Evolutionary conservation across 2,329 filamentous ascomycete species (phyloP).

Genomic region (Venturia aucupariae): DNA sequence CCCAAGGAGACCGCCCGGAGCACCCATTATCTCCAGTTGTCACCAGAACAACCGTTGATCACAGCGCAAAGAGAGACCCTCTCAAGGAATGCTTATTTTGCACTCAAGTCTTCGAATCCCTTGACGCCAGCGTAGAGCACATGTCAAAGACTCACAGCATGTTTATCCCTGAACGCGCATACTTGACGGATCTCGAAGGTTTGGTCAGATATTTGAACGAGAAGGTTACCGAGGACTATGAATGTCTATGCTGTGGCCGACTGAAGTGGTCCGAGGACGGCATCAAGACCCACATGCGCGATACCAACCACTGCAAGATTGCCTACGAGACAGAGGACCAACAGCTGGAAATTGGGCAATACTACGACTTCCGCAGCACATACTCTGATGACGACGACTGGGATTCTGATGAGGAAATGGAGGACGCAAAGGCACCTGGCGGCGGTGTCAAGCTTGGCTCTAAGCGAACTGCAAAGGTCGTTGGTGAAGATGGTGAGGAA

Average conservation of each 20-base stretch:
- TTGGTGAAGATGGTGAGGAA: slow-evolving; percentile 38
- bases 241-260: slow-evolving; percentile 85
- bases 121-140: slow-evolving; percentile 70
- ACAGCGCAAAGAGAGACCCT: slow-evolving; percentile 16
- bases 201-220: slow-evolving; percentile 68
- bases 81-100: slow-evolving; percentile 72
- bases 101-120: slow-evolving; percentile 65
- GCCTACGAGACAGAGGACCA: slow-evolving; percentile 82
- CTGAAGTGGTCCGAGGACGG: slow-evolving; percentile 67
- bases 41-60: slow-evolving; percentile 25
- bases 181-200: slow-evolving; percentile 72
- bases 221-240: slow-evolving; percentile 69
- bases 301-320: slow-evolving; percentile 95
- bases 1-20: slow-evolving; percentile 23
- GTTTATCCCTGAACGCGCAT: slow-evolving; percentile 87
- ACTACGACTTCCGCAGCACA: slow-evolving; percentile 92
- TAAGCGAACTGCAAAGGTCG: slow-evolving; percentile 44
- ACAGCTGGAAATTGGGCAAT: slow-evolving; percentile 89
- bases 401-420: slow-evolving; percentile 43
- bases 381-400: slow-evolving; percentile 68
- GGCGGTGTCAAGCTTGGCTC: slow-evolving; percentile 62
- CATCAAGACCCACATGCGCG: slow-evolving; percentile 93
- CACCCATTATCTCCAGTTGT: slow-evolving; percentile 29
- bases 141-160: slow-evolving; percentile 93
- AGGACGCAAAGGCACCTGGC: slow-evolving; percentile 33